Evolutionary conservation across 345 rosid genomes (phyloP), one percentile per base, ranked within the genome.

Genomic region (Rhodomyrtus tomentosa): DNA sequence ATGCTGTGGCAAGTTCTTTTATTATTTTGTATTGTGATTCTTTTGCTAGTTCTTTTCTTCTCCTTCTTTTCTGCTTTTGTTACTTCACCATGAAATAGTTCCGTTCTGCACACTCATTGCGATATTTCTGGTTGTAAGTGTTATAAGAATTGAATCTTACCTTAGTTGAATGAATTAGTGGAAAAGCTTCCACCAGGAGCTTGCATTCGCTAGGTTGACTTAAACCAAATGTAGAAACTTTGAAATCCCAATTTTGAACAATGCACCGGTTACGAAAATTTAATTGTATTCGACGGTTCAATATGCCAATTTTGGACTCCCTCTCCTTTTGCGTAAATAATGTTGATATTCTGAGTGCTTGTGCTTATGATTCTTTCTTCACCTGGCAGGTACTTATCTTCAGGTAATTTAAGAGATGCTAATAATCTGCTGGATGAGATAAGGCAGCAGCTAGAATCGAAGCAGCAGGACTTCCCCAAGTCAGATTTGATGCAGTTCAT

Each of bases 341-440:
- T 25, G 54, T 51, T 25, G 7, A 81, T 3, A 8, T 20, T 81
- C 24, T 81, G 42, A 18, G 82, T 81, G 32, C 40, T 32, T 81
- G 51, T 50, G 16, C 55, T 14, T 48, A 49, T 27, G 82, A 81
- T 81, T 81, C 38, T 81, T 82, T 81, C 36, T 87, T 76, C 84
- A 73, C 82, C 51, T 50, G 48, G 55, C 88, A 98, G 99, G 98
- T 94, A 94, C 85, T 88, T 95, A 84, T 88, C 99, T 54, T 83
- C 93, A 93, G 99, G 98, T 84, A 93, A 94, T 90, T 86, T 98
- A 87, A 89, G 90, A 88, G 98, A 95, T 91, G 98, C 98, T 85
- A 94, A 95, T 84, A 82, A 58, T 84, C 85, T 98, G 84, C 89
- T 93, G 92, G 96, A 95, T 81, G 99, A 95, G 89, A 68, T 95